Evolutionary conservation across 352 stramenopile genomes (phyloP).

Genomic region (Globisporangium cederbergense): DNA sequence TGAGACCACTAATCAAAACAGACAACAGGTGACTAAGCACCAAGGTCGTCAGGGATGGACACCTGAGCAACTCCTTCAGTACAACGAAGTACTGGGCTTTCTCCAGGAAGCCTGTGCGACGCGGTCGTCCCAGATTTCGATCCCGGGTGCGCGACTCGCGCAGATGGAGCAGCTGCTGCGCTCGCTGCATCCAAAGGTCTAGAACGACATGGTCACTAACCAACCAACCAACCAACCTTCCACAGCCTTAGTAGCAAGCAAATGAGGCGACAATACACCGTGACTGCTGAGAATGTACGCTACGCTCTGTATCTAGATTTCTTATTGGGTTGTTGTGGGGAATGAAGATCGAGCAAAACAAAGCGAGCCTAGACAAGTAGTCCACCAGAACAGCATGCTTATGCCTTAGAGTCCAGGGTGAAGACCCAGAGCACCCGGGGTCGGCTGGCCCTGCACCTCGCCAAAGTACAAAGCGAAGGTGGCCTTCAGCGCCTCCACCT

Average conservation of each 20-base stretch:
- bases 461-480: conserved; percentile 59
- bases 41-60: conserved; percentile 21
- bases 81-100: conserved; percentile 38
- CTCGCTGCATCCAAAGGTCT: conserved; percentile 30
- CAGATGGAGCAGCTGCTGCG: conserved; percentile 48
- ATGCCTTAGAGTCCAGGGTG: conserved; percentile 28
- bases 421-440: conserved; percentile 33
- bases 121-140: conserved; percentile 22
- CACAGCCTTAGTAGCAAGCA: no score
- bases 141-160: conserved; percentile 31
- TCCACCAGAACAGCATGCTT: neutral
- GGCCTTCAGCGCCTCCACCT: conserved; percentile 31
- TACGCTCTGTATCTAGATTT: neutral
- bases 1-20: neutral
- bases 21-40: neutral
- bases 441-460: conserved; percentile 43
- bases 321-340: neutral
- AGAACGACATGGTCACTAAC: conserved; percentile 3
- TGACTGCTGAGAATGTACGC: neutral
- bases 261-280: neutral
- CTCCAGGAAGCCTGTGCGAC: conserved; percentile 32
- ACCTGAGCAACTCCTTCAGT: conserved; percentile 39
- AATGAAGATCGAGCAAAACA: neutral
- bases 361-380: neutral
- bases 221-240: no score